Base-by-base conservation (phyloP, 2,329 filamentous ascomycete genomes). In the Penicillium sp. region DNA sequence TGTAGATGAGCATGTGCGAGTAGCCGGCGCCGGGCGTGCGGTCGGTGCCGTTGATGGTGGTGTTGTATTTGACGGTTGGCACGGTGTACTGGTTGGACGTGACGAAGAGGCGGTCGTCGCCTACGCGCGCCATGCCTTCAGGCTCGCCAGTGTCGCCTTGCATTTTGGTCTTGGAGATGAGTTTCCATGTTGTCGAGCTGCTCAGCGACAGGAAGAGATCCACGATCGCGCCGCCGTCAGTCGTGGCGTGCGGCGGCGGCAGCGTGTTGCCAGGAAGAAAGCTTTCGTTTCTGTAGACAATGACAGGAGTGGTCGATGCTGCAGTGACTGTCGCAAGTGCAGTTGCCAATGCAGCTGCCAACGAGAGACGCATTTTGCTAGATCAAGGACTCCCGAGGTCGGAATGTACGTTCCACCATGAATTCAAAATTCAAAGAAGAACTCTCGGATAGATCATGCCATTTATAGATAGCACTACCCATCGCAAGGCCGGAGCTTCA, bases 41-140 rank as follows among this genome's bases (percentile, higher is more conserved):
- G 64, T 87, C 84, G 5, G 84, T 81, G 5, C 84, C 84, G 2
- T 84, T 87, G 49, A 87, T 83, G 79, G 85, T 85, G 70, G 84
- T 53, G 48, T 62, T 58, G 60, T 74, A 78, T 55, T 73, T 74
- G 14, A 69, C 52, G 3, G 75, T 79, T 1, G 65, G 65, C 21
- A 65, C 62, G 3, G 70, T 78, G 61, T 76, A 80, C 61, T 79
- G 73, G 18, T 74, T 77, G 9, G 74, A 71, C 21, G 73, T 75
- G 40, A 81, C 69, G 58, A 80, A 69, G 55, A 75, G 79, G 16
- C 77, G 74, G 43, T 79, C 69, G 20, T 69, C 60, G 6, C 73
- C 70, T 0, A 80, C 60, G 3, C 75, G 72, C 12, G 78, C 71
- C 47, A 81, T 74, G 3, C 79, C 78, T 58, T 81, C 79, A 1